A percentile compares a stretch with the other conserved stretches of the same genome.
phyloP scores from a whole-genome alignment of 2,329 filamentous ascomycete genomes.

The Gyromitra esculenta region DNA sequence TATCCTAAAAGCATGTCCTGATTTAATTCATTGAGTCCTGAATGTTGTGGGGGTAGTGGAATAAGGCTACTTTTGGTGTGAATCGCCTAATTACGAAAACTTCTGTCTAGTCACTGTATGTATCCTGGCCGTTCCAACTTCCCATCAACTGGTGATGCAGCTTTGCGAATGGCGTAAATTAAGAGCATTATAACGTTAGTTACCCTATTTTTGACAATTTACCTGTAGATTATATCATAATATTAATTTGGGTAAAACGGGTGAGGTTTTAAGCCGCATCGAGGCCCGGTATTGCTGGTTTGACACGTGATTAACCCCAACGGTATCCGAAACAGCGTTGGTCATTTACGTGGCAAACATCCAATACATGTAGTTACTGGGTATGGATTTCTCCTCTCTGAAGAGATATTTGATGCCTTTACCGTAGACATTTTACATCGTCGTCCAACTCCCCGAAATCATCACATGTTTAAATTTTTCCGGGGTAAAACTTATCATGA shows the following conservation, averaged over 20 bases:
- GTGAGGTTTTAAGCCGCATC: slow-evolving; percentile 15
- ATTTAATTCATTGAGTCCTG: no score
- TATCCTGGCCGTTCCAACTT: not conserved
- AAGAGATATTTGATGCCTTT: not conserved
- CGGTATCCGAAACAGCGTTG: slow-evolving; percentile 21
- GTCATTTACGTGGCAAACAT: slow-evolving; percentile 6
- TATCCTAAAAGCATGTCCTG: no score
- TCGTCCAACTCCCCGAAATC: not conserved
- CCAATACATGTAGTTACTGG: not conserved
- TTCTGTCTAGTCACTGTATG: no score
- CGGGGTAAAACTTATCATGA: not conserved
- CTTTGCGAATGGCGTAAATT: not conserved
- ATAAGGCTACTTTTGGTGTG: no score
- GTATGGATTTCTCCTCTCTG: not conserved
- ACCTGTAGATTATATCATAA: not conserved
- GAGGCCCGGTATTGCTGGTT: slow-evolving; percentile 4
- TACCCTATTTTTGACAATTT: not conserved
- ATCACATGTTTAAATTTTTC: not conserved
- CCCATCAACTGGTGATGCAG: not conserved
- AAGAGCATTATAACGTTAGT: not conserved
- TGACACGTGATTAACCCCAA: slow-evolving; percentile 44
- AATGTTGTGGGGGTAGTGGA: no score
- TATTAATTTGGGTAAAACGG: slow-evolving; percentile 6
- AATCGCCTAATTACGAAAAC: no score
- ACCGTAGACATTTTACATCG: not conserved